Conservation (phyloP, 345 rosid species). For the Heritiera littoralis region DNA sequence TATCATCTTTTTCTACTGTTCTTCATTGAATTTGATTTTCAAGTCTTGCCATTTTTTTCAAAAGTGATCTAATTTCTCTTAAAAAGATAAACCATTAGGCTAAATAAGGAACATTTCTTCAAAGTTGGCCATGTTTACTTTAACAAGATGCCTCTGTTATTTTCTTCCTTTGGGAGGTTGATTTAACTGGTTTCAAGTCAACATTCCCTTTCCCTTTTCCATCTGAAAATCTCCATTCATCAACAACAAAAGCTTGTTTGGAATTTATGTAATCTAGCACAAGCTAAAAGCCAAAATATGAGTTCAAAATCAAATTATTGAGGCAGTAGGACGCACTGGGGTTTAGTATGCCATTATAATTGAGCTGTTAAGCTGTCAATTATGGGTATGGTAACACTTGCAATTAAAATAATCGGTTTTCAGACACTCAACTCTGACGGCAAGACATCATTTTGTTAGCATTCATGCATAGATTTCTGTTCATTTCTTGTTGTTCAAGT, state of each 20-base stretch:
- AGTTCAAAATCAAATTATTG: not conserved
- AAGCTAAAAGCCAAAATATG: not conserved
- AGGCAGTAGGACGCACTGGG: not conserved
- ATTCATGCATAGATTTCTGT: not conserved
- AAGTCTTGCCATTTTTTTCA: not conserved
- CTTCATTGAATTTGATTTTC: not conserved
- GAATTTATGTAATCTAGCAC: not conserved
- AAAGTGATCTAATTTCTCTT: too few species aligned
- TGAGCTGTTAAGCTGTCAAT: not conserved
- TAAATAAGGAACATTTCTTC: not conserved
- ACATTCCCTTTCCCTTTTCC: not conserved
- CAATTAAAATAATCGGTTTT: not conserved
- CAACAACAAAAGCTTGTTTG: not conserved
- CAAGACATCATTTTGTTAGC: too few species aligned
- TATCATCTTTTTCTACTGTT: not conserved
- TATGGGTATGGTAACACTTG: not conserved
- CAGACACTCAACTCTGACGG: not conserved
- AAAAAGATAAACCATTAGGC: too few species aligned
- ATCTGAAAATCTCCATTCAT: conserved; percentile 4
- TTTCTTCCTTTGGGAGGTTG: not conserved
- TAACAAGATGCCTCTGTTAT: not conserved
- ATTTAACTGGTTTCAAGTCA: not conserved
- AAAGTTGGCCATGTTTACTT: not conserved
- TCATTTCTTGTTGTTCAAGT: not conserved
- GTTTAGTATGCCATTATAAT: not conserved